Conservation (phyloP, 2,329 filamentous ascomycete species). For the Ploettnerulaceae sp. region DNA sequence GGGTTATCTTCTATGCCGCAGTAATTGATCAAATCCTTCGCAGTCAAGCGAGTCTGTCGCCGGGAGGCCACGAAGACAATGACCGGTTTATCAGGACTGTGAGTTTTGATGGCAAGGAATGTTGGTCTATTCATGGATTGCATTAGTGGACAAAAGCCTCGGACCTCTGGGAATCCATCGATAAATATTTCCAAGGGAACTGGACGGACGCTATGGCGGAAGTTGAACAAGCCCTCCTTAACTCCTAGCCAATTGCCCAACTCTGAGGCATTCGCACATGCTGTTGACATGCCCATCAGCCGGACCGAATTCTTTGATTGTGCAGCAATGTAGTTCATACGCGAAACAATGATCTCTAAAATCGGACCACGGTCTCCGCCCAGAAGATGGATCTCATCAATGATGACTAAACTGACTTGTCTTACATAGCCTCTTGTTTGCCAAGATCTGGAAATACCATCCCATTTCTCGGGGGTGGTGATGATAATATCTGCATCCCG, state of each 20-base stretch:
- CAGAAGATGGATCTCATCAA: conserved; percentile 97
- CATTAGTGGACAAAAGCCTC: conserved; percentile 96
- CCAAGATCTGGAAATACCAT: conserved; percentile 93
- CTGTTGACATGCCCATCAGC: conserved; percentile 97
- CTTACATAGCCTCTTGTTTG: conserved; percentile 95
- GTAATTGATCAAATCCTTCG: conserved; percentile 93
- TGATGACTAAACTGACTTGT: conserved; percentile 92
- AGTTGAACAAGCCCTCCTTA: conserved; percentile 94
- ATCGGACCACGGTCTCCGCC: conserved; percentile 95
- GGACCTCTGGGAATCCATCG: conserved; percentile 90
- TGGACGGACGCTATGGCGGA: conserved; percentile 91
- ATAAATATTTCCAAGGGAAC: conserved; percentile 96
- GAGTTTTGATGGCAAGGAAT: conserved; percentile 92
- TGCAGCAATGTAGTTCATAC: conserved; percentile 98
- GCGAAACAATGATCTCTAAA: conserved; percentile 89
- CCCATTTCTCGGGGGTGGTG: conserved; percentile 99
- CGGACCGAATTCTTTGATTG: conserved; percentile 86
- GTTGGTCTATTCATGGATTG: conserved; percentile 98
- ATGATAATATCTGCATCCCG: conserved; percentile 96
- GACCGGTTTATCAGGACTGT: conserved; percentile 93
- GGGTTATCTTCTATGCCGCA: conserved; percentile 99
- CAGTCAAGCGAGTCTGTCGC: conserved; percentile 88
- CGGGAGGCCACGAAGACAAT: conserved; percentile 98
- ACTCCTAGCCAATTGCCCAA: conserved; percentile 96
- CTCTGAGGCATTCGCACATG: conserved; percentile 92